Percentiles rank a stretch among this genome's conserved stretches.
phyloP scores from a whole-genome alignment of 371 early-diverging fungal species.

The Dichotomocladium elegans region DNA sequence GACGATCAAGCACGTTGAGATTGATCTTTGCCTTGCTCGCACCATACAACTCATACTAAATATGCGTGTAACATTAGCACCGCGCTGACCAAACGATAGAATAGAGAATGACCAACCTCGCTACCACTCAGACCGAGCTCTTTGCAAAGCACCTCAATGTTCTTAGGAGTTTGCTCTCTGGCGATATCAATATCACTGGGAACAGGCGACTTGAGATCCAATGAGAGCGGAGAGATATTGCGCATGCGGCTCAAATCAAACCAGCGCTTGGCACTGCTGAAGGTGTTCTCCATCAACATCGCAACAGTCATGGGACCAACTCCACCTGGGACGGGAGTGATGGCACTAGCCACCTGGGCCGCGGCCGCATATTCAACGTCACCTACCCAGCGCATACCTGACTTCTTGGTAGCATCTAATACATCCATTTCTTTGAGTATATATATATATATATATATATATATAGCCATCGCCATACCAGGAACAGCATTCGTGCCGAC shows the following conservation, averaged over 20 bases:
- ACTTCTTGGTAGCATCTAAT: constrained; percentile 76
- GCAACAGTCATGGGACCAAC: constrained; percentile 98
- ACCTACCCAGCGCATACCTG: constrained; percentile 86
- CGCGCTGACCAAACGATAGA: neutral
- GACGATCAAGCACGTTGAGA: constrained; percentile 76
- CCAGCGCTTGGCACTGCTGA: constrained; percentile 63
- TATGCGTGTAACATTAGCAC: too few relatives aligned
- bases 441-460: neutral
- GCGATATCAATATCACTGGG: constrained; percentile 95
- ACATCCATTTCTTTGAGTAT: neutral
- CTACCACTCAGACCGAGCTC: constrained; percentile 76
- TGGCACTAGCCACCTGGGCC: constrained; percentile 65
- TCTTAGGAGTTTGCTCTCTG: constrained; percentile 80
- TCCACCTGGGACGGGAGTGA: constrained; percentile 96
- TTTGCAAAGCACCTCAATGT: constrained; percentile 69
- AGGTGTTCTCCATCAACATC: constrained; percentile 87
- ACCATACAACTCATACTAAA: constrained; percentile 87
- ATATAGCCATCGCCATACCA: too few relatives aligned
- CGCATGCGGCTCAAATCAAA: constrained; percentile 38
- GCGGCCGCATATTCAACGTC: constrained; percentile 85
- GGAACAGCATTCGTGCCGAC: constrained; percentile 90
- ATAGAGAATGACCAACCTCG: too few relatives aligned
- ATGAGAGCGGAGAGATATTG: constrained; percentile 58
- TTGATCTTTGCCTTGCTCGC: constrained; percentile 87
- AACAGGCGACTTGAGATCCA: constrained; percentile 71